A percentile compares a stretch with the other conserved stretches of the same genome.
Conservation (phyloP, 2,329 filamentous ascomycete genomes). For the Penicillium digitatum region DNA sequence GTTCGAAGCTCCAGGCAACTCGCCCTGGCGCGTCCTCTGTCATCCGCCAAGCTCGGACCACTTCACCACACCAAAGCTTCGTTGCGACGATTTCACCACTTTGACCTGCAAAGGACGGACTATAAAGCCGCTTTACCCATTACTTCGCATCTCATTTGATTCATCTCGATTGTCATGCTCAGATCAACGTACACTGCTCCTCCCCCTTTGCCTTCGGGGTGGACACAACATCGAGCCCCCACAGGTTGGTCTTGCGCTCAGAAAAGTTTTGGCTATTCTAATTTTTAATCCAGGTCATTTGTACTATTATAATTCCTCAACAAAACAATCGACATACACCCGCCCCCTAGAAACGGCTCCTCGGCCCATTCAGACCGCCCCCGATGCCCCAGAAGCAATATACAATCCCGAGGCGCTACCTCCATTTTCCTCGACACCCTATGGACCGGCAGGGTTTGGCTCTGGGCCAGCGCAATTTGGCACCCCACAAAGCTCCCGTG, state of each 20-base stretch:
- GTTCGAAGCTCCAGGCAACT: slow-evolving; percentile 40
- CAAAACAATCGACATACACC: slow-evolving; percentile 82
- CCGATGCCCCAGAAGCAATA: slow-evolving; percentile 40
- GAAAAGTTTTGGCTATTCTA: slow-evolving; percentile 14
- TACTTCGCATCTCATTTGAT: neutral
- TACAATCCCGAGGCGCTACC: slow-evolving; percentile 35
- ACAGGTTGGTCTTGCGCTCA: slow-evolving; percentile 50
- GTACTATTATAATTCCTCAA: slow-evolving; percentile 81
- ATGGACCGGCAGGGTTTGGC: slow-evolving; percentile 26
- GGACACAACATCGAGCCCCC: slow-evolving; percentile 91
- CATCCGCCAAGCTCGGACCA: slow-evolving; percentile 41
- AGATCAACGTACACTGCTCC: slow-evolving; percentile 71
- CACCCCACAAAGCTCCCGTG: slow-evolving; percentile 35
- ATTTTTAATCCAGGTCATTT: slow-evolving; percentile 58
- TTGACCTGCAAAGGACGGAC: slow-evolving; percentile 6
- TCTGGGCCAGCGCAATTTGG: slow-evolving; percentile 13
- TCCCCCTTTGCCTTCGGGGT: slow-evolving; percentile 69
- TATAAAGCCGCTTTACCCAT: neutral
- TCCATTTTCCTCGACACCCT: slow-evolving; percentile 38
- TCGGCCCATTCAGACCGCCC: slow-evolving; percentile 36
- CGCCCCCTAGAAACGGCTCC: slow-evolving; percentile 54
- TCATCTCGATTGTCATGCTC: slow-evolving; percentile 52
- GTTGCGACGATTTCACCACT: slow-evolving; percentile 11
- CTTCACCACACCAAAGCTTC: slow-evolving; percentile 29
- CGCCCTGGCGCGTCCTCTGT: slow-evolving; percentile 38